Base-by-base conservation (phyloP, 2,329 filamentous ascomycete species). In the Ambrosiella cleistominuta region DNA sequence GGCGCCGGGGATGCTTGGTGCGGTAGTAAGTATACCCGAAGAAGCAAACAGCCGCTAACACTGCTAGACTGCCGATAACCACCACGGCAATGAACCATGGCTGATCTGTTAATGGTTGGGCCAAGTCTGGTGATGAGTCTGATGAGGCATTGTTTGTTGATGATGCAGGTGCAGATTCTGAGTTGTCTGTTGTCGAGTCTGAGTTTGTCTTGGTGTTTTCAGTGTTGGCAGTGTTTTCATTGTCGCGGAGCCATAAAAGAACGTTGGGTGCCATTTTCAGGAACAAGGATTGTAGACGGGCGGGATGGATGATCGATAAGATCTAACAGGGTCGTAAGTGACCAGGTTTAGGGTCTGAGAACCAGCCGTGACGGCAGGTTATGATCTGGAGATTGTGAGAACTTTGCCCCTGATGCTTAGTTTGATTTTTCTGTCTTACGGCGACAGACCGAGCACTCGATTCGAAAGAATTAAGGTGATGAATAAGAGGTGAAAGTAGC, bases 31-130 rank as follows among this genome's bases (percentile, higher is more conserved):
- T 56, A 49, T 58, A 61, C 35, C 53, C 50, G 17, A 54, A 12
- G 15, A 51, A 54, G 11, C 57, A 39, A 15, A 57, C n/a, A 37
- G 39, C 56, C 12, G 50, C 39, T 9, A 59, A 52, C 15, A 61
- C 53, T 11, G 56, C n/a, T 3, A 58, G 44, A 37, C 56, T 54
- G 49, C 56, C 57, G 35, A 54, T 50, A 0, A 61, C 60, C 1
- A 58, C 36, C n/a, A 58, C 50, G 35, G 57, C 56, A 44, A 61
- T 54, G 13, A 61, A 58, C 60, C 60, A 61, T 37, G 54, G 47
- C 15, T 54, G 56, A 54, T 60, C 52, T 37, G 56, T 58, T 13
- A 60, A 11, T 4, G 59, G 56, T 19, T 58, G 51, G 2, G 15
- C 5, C 19, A 35, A 4, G 9, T n/a, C 47, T 36, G 47, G 8